phyloP scores from a whole-genome alignment of 75 land plant genomes.

The Adiantum capillusveneris region DNA sequence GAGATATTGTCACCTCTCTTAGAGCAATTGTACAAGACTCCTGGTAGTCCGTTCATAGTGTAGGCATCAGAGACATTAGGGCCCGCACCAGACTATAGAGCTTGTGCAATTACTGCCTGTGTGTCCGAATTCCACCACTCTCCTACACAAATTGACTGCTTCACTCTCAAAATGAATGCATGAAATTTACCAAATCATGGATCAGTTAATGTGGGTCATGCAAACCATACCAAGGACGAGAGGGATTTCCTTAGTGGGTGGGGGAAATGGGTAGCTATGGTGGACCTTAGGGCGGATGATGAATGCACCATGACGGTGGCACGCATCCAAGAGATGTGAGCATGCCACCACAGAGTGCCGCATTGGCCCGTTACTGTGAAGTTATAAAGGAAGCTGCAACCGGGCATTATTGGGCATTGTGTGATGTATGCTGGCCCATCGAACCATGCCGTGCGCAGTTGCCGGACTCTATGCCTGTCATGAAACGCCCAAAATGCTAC shows the following conservation, averaged over 20 bases:
- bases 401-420: slow-evolving; percentile 57
- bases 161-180: neutral
- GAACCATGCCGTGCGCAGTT: slow-evolving; percentile 46
- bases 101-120: slow-evolving; percentile 11
- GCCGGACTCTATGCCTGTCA: slow-evolving; percentile 60
- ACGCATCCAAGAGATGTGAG: slow-evolving; percentile 60
- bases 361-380: slow-evolving; percentile 49
- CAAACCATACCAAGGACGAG: slow-evolving; percentile 45
- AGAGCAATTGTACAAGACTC: slow-evolving; percentile 30
- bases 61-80: slow-evolving; percentile 15
- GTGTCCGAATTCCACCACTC: slow-evolving; percentile 33
- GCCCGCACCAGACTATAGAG: slow-evolving; percentile 21
- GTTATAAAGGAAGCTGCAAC: slow-evolving; percentile 42
- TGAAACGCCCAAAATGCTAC: too few relatives aligned
- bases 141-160: slow-evolving; percentile 9
- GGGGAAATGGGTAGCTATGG: slow-evolving; percentile 42
- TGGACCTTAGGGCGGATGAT: slow-evolving; percentile 37
- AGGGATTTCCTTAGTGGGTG: slow-evolving; percentile 49
- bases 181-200: too few relatives aligned
- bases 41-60: slow-evolving; percentile 35
- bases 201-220: too few relatives aligned
- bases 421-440: slow-evolving; percentile 66
- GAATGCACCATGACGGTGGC: slow-evolving; percentile 48
- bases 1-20: neutral
- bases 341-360: slow-evolving; percentile 64